Base-by-base conservation (phyloP, 331 rosid species). In the Spiraea crenata region DNA sequence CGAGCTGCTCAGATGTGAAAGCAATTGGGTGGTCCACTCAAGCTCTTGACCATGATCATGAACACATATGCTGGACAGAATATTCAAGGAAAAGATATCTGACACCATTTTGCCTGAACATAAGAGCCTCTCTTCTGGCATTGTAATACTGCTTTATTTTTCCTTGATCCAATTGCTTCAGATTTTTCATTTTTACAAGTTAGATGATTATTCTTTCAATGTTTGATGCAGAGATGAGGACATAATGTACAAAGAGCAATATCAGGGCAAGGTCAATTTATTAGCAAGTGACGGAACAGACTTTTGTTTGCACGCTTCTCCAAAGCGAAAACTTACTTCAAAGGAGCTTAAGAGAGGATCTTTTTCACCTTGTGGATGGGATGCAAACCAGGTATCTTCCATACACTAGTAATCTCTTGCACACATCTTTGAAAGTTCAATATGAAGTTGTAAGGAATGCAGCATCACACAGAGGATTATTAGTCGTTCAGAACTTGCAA, bases 1-100 rank as follows among this genome's bases (percentile, higher is more conserved):
- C 81, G 47, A 60, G 78, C 82, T 95, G 99, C 75, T 47, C 87
- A 4, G 91, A 88, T 73, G 57, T 76, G 11, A 80, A 82, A 67
- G 95, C 99, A n/a, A 77, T 67, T 34, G 95, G 97, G 51, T 95
- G 99, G 99, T 79, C 84, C 63, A 7, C 41, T 55, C 80, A 82
- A 82, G 81, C 78, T 76, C 72, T 79, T 67, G 71, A 80, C 65
- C 77, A 70, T 76, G 82, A 83, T 75, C 69, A 62, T 16, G 86
- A 89, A 74, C 85, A 73, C 76, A 85, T 95, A 64, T 95, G 99
- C 71, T 95, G 97, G 99, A 89, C 65, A 80, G 81, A 47, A 57
- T 64, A 76, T 65, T 64, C 56, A 20, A 74, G 70, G 76, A 79
- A 63, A 71, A 64, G 69, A 74, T 71, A 69, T 62, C 86, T 34